phyloP scores from a whole-genome alignment of 768 basidiomycete genomes.

The Mycena crocata region DNA sequence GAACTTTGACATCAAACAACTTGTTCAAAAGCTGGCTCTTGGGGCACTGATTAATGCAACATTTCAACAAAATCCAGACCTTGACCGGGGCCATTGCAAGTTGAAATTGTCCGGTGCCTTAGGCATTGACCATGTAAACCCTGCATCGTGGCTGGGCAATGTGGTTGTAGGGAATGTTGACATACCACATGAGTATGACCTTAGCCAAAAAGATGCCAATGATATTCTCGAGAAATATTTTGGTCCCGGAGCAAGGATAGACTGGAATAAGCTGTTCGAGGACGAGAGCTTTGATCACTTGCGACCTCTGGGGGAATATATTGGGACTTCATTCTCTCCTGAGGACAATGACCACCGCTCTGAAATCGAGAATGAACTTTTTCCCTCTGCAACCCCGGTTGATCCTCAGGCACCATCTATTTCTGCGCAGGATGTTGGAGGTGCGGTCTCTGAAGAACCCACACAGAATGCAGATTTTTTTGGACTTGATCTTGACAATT shows the following conservation, averaged over 20 bases:
- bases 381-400: background rate
- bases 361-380: background rate
- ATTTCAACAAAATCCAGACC: slow-evolving; percentile 2
- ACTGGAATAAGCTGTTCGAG: background rate
- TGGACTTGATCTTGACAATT: too few relatives aligned
- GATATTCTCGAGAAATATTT: background rate
- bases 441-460: background rate
- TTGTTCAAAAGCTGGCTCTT: background rate
- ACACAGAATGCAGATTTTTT: too few relatives aligned
- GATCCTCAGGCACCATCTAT: background rate
- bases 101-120: background rate
- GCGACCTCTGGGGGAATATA: background rate
- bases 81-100: slow-evolving; percentile 2
- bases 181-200: background rate
- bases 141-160: background rate
- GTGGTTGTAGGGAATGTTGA: background rate
- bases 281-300: background rate
- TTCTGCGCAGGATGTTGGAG: background rate
- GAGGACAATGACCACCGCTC: background rate
- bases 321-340: background rate
- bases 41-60: background rate
- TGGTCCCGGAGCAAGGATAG: background rate
- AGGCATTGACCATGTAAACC: slow-evolving; percentile 7
- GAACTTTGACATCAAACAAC: background rate
- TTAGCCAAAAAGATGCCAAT: background rate